Conservation (phyloP, 1,284 basidiomycete genomes). For the Cryptococcus amylolentus region DNA sequence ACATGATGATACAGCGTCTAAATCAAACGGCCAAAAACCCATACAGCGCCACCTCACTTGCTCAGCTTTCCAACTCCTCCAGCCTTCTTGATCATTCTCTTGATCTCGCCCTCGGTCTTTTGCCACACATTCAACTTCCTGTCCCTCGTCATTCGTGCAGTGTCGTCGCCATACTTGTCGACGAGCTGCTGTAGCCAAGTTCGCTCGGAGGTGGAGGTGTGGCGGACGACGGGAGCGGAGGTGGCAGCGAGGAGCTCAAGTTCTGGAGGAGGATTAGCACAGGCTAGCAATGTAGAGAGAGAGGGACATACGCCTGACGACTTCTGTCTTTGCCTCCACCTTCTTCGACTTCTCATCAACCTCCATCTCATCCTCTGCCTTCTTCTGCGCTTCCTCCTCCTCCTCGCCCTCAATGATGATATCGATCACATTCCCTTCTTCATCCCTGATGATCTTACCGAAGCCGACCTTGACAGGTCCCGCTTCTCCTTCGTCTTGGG, state of each 20-base stretch:
- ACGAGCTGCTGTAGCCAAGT: conserved; percentile 68
- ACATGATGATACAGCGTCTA: no score
- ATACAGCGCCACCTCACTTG: no score
- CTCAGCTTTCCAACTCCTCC: conserved; percentile 18
- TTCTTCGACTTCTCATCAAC: conserved; percentile 13
- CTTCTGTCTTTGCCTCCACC: conserved; percentile 48
- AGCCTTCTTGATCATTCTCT: conserved; percentile 22
- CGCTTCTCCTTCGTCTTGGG: conserved; percentile 1
- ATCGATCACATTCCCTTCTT: conserved; percentile 70
- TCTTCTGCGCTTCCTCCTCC: conserved; percentile 40
- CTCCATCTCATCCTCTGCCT: conserved; percentile 24
- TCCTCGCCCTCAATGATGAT: conserved; percentile 64
- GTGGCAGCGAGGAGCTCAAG: conserved; percentile 42
- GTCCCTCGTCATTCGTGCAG: conserved; percentile 75
- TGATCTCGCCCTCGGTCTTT: conserved; percentile 77
- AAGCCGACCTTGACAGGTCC: conserved; percentile 55
- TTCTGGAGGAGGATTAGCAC: conserved; percentile 23
- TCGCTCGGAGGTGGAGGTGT: conserved; percentile 67
- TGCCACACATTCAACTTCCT: conserved; percentile 76
- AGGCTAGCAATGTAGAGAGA: neutral
- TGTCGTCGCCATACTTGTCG: conserved; percentile 67
- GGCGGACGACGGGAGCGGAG: conserved; percentile 55
- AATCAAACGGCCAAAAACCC: no score
- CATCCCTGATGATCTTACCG: conserved; percentile 82
- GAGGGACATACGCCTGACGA: conserved; percentile 46